A percentile compares a stretch with the other conserved stretches of the same genome.
Evolutionary conservation across 139 green algal species (phyloP).

Genomic region (Ettlia oleoabundans): DNA sequence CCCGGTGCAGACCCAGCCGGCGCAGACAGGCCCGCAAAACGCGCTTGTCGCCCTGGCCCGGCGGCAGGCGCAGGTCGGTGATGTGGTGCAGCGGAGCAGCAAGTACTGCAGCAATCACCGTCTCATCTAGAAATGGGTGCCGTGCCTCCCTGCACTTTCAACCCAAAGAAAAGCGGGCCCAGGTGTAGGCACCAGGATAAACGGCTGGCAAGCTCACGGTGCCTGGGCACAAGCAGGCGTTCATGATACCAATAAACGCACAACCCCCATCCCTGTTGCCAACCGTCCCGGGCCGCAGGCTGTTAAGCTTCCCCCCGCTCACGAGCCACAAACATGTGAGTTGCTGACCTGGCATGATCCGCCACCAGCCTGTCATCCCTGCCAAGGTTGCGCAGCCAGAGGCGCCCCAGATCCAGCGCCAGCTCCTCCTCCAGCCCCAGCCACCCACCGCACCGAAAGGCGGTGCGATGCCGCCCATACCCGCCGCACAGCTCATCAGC

Average conservation of each 20-base stretch:
- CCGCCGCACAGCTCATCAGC: constrained; percentile 94
- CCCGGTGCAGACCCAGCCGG: constrained; percentile 66
- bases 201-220: no score
- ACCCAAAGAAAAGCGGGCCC: no score
- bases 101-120: constrained; percentile 68
- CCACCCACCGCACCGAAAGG: constrained; percentile 56
- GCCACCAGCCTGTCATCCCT: constrained; percentile 90
- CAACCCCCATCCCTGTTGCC: no score
- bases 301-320: neutral
- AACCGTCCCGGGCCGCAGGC: no score
- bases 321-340: neutral
- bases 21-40: constrained; percentile 74
- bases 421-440: constrained; percentile 73
- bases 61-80: constrained; percentile 52
- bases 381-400: constrained; percentile 94
- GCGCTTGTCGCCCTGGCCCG: constrained; percentile 88
- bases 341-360: constrained; percentile 67
- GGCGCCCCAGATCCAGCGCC: constrained; percentile 77
- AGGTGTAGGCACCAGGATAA: neutral
- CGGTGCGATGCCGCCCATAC: constrained; percentile 92
- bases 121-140: constrained; percentile 94
- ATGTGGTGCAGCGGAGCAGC: constrained; percentile 56
- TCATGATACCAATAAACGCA: no score
- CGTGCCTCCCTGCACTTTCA: constrained; percentile 66
- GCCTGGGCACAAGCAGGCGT: no score